Percentiles rank a stretch among this genome's conserved stretches.
Conservation (phyloP, 345 rosid species). For the Populus pruinosa region DNA sequence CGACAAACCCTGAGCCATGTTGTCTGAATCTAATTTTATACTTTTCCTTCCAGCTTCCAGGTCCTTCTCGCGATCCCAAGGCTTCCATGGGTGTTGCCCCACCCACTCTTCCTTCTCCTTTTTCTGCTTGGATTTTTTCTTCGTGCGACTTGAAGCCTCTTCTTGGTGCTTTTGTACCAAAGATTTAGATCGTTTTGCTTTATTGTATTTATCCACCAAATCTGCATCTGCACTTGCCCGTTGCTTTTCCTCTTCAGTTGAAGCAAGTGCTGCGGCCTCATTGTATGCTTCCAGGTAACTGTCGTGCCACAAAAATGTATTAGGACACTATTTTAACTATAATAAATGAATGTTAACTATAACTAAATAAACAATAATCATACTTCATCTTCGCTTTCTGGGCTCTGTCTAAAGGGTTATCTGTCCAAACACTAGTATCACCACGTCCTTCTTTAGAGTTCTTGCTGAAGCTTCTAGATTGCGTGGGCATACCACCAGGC, state of each 20-base stretch:
- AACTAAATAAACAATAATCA: slow-evolving; percentile 11
- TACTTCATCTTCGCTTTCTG: slow-evolving; percentile 86
- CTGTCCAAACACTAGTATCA: slow-evolving; percentile 86
- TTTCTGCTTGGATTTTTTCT: slow-evolving; percentile 59
- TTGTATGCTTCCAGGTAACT: slow-evolving; percentile 88
- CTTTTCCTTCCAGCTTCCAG: slow-evolving; percentile 66
- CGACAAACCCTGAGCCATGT: slow-evolving; percentile 68
- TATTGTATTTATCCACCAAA: slow-evolving; percentile 85
- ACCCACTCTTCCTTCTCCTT: slow-evolving; percentile 73
- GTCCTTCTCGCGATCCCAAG: slow-evolving; percentile 96
- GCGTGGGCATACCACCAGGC: slow-evolving; percentile 70
- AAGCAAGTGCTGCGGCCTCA: slow-evolving; percentile 72
- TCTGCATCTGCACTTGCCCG: slow-evolving; percentile 54
- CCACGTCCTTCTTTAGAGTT: slow-evolving; percentile 75
- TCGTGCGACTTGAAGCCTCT: slow-evolving; percentile 39
- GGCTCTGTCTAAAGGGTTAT: slow-evolving; percentile 81
- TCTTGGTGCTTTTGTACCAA: slow-evolving; percentile 77
- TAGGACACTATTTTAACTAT: not conserved
- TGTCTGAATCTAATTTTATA: slow-evolving; percentile 59
- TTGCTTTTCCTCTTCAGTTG: slow-evolving; percentile 59
- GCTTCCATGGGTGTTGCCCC: slow-evolving; percentile 94
- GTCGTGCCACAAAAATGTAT: slow-evolving; percentile 14
- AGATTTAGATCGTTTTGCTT: slow-evolving; percentile 74
- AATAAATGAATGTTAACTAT: not conserved
- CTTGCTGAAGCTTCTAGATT: slow-evolving; percentile 67